Evolutionary conservation across 2,329 filamentous ascomycete species (phyloP).

Genomic region (Talaromyces sp.): DNA sequence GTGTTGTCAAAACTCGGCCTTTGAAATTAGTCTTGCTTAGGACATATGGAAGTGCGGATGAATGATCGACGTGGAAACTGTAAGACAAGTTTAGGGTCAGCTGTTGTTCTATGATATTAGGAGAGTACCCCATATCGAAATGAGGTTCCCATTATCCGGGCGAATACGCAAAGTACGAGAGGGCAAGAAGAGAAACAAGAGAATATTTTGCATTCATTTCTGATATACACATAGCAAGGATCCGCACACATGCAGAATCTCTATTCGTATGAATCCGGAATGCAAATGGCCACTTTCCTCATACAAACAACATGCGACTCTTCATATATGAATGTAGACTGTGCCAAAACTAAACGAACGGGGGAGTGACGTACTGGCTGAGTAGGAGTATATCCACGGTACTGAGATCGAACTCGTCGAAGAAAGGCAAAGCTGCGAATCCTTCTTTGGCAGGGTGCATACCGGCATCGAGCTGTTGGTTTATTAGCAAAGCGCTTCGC

Average conservation of each 20-base stretch:
- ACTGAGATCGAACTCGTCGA: constrained; percentile 96
- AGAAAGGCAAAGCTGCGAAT: constrained; percentile 89
- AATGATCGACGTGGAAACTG: constrained; percentile 98
- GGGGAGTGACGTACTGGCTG: constrained; percentile 82
- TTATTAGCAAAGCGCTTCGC: constrained; percentile 16
- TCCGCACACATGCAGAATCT: constrained; percentile 3
- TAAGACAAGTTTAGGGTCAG: constrained; percentile 30
- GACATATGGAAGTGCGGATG: constrained; percentile 96
- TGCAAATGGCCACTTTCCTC: constrained; percentile 13
- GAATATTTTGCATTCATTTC: constrained; percentile 34
- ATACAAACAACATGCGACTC: constrained; percentile 22
- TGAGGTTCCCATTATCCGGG: neutral
- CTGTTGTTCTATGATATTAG: constrained; percentile 9
- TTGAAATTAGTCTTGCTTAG: constrained; percentile 97
- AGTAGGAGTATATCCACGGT: constrained; percentile 96
- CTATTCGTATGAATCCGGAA: constrained; percentile 11
- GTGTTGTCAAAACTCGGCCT: constrained; percentile 97
- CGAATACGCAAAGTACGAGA: constrained; percentile 27
- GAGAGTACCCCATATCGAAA: neutral
- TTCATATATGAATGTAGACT: neutral
- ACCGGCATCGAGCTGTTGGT: constrained; percentile 82
- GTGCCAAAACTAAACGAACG: neutral
- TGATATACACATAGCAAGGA: constrained; percentile 36
- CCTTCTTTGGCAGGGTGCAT: constrained; percentile 97
- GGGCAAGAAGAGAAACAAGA: constrained; percentile 22